Evolutionary conservation across 139 green algal species (phyloP), one percentile per base, ranked within the genome.

Genomic region (Chlorokybus atmophyticus): DNA sequence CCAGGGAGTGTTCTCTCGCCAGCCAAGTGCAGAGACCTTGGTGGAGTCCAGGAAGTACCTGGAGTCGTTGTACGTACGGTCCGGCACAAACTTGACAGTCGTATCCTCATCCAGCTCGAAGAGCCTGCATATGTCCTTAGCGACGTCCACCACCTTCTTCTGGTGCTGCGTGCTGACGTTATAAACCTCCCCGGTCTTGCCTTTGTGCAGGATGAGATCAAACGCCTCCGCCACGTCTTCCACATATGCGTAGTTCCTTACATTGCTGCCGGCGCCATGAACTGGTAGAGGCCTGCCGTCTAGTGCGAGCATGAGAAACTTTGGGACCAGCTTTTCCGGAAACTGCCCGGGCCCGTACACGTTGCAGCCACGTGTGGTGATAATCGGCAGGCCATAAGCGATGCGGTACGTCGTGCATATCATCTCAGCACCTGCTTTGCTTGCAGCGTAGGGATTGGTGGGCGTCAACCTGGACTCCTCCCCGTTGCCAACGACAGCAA

Each of bases 381-480:
- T 93, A 59, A 83, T 81, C 21, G 73, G 73, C 21, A 80, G 58
- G 2, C 51, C 24, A 59, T 80, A 97, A 10, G 78, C 90, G 28
- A 68, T 79, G 52, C 75, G 68, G 65, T 95, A 95, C 0, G 86
- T 83, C 50, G 80, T 87, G 26, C 83, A 83, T 71, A 98, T 83
- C 82, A 99, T 94, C 76, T 99, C 92, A 19, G 92, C 92, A 27
- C 86, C 92, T 2, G 73, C 75, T 44, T 82, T 98, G 57, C 88
- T 90, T 0, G 90, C 91, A 0, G 85, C 93, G 75, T 98, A 98
- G n/a, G 91, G 91, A 75, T 98, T 98, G 51, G 91, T 98, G 3
- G 91, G 91, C 52, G 93, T 82, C 52, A 97, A 59, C 14, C 78
- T 66, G 57, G 66, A 82, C 65, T 60, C 68, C 79, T 96, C 88